Percentiles rank a stretch among this genome's conserved stretches.
phyloP scores from a whole-genome alignment of 163 green algal species.

The Volvox carteri region DNA sequence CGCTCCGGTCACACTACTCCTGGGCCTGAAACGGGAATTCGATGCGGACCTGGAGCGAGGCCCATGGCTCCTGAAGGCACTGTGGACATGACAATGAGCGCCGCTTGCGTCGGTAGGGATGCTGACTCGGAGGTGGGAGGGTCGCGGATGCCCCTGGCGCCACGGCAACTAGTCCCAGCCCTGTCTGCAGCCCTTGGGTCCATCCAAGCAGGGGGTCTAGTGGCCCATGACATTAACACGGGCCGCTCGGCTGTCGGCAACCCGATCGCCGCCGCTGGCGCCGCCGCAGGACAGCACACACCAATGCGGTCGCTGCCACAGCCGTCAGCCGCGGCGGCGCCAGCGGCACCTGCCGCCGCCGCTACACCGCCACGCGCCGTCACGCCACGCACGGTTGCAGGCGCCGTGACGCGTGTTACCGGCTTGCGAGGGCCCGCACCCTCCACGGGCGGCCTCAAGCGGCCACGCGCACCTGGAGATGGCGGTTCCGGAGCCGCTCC shows the following conservation, averaged over 20 bases:
- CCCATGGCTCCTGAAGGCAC: no score
- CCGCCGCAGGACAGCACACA: background rate
- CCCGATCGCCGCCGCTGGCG: background rate
- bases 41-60: no score
- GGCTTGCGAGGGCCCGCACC: background rate
- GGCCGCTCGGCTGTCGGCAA: background rate
- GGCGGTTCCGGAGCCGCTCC: background rate
- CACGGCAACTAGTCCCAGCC: background rate
- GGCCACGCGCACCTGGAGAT: constrained; percentile 2
- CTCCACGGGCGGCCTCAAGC: constrained; percentile 16
- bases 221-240: background rate
- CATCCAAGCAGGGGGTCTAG: background rate
- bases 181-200: background rate
- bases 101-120: background rate
- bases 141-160: background rate
- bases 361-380: background rate
- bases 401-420: background rate
- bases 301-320: background rate
- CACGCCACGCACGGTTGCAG: background rate
- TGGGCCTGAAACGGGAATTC: no score
- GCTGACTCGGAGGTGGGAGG: background rate
- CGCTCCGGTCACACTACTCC: no score
- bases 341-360: background rate
- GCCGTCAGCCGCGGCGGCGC: background rate
- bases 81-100: no score